Evolutionary conservation across 768 basidiomycete genomes (phyloP).

Genomic region (Rickenella mellea): DNA sequence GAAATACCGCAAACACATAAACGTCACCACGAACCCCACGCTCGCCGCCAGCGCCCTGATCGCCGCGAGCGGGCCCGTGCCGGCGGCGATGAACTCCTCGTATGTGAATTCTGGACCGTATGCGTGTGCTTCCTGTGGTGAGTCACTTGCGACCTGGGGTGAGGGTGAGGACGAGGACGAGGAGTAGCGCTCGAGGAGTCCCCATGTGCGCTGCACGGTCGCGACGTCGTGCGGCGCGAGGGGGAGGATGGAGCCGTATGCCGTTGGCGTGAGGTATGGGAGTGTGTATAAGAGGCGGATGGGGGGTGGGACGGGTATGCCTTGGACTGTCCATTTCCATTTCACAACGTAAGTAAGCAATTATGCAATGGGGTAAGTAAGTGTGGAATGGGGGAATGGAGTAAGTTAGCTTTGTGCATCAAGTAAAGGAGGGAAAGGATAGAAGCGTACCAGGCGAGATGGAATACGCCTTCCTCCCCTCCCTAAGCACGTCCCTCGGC

Average conservation of each 20-base stretch:
- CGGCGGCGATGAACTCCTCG: slow-evolving; percentile 61
- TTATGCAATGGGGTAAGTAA: too few species aligned
- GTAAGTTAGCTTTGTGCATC: not conserved
- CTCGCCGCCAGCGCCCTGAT: not conserved
- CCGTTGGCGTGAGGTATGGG: slow-evolving; percentile 19
- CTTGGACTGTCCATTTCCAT: slow-evolving; percentile 25
- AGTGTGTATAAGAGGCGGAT: slow-evolving; percentile 26
- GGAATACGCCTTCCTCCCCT: slow-evolving; percentile 25
- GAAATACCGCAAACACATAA: not conserved
- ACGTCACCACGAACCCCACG: not conserved
- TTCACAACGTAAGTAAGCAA: too few species aligned
- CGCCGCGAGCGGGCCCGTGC: slow-evolving; percentile 4
- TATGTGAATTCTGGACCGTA: slow-evolving; percentile 75
- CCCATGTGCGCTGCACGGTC: slow-evolving; percentile 50
- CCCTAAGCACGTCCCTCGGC: slow-evolving; percentile 19
- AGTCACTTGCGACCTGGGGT: slow-evolving; percentile 10
- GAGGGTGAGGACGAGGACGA: slow-evolving; percentile 6
- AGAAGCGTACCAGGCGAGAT: slow-evolving; percentile 38
- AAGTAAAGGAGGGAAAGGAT: not conserved
- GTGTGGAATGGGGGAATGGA: too few species aligned
- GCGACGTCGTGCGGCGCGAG: slow-evolving; percentile 37
- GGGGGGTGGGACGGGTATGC: slow-evolving; percentile 18
- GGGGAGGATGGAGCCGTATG: slow-evolving; percentile 31
- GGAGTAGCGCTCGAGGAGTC: slow-evolving; percentile 29
- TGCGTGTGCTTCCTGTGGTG: slow-evolving; percentile 11